Base-by-base conservation (phyloP, 1,284 basidiomycete genomes). In the Bjerkandera adusta region DNA sequence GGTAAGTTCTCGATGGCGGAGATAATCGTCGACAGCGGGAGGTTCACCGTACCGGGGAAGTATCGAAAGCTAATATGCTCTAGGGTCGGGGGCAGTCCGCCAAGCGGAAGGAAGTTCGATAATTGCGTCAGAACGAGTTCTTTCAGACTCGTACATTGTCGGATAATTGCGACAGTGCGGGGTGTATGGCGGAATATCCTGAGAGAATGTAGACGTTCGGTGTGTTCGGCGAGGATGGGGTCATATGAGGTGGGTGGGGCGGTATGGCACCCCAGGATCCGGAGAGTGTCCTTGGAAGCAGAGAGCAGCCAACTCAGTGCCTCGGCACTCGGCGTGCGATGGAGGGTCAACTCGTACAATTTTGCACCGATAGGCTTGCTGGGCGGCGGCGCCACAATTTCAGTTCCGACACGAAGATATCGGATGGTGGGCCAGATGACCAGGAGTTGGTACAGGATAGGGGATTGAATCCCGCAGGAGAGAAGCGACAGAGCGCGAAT, bases 401-500 rank as follows among this genome's bases (percentile, higher is more conserved):
- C 74, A 11, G 63, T 57, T 2, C 65, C 68, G 13, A 77, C 44
- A 30, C 62, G 62, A 38, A 77, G 62, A 56, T 71, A 73, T 11
- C 56, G 58, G 44, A 75, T 50, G 20, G 56, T 60, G 0, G 69
- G 65, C 61, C 72, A 72, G 30, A 72, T 56, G 1, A 57, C 57
- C 10, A 77, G 58, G 0, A 77, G 59, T 42, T 76, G 69, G 47
- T 70, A 76, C 5, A 75, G 48, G 15, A 73, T 59, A 6, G 70
- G 72, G 3, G 73, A 75, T 54, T 74, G 73, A 1, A 71, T 59
- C 30, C 71, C 69, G 44, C 64, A 71, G 1, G 55, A 43, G 12
- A 61, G 49, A n/a, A 76, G 48, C 34, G 57, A 60, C 33, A 77
- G 55, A 2, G 74, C 64, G n/a, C 68, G 66, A 24, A 75, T 57